These are phyloP conservation scores for Vitis hybrid DNA, from an alignment of 177 flowering plant species.

Conservation along the genomic window DNA sequence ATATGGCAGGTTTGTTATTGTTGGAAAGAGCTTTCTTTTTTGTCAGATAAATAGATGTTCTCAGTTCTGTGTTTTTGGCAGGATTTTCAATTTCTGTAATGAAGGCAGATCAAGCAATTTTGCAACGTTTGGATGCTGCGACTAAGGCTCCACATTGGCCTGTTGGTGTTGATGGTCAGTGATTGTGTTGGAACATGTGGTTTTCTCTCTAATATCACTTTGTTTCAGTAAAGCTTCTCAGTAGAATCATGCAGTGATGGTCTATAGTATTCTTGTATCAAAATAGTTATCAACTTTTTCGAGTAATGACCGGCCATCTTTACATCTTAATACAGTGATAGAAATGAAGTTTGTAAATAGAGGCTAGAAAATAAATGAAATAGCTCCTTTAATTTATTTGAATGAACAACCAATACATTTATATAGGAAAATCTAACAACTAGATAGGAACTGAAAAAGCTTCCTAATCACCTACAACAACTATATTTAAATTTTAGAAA, in stretches of 20 bases:
- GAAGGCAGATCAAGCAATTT: conserved; percentile 70
- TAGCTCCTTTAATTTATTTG: no score
- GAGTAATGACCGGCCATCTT: no score
- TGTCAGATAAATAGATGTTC: not conserved
- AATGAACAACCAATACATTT: no score
- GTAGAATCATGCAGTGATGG: not conserved
- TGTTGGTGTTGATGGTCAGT: conserved; percentile 83
- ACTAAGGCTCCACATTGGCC: conserved; percentile 97
- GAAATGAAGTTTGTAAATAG: no score
- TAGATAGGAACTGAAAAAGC: no score
- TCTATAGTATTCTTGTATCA: not conserved
- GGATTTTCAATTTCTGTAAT: conserved; percentile 91
- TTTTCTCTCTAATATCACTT: not conserved
- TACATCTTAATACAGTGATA: no score
- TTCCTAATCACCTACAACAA: no score
- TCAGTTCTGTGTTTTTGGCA: conserved; percentile 22
- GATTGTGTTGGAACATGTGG: conserved; percentile 5
- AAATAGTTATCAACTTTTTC: not conserved
- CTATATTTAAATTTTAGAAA: no score
- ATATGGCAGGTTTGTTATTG: conserved; percentile 82
- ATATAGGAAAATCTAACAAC: no score
- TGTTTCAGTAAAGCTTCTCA: not conserved
- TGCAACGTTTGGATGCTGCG: conserved; percentile 83
- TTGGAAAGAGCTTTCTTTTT: not conserved
- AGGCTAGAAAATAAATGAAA: no score